Evolutionary conservation across 2,329 filamentous ascomycete genomes (phyloP).

Genomic region (Talaromyces sp.): DNA sequence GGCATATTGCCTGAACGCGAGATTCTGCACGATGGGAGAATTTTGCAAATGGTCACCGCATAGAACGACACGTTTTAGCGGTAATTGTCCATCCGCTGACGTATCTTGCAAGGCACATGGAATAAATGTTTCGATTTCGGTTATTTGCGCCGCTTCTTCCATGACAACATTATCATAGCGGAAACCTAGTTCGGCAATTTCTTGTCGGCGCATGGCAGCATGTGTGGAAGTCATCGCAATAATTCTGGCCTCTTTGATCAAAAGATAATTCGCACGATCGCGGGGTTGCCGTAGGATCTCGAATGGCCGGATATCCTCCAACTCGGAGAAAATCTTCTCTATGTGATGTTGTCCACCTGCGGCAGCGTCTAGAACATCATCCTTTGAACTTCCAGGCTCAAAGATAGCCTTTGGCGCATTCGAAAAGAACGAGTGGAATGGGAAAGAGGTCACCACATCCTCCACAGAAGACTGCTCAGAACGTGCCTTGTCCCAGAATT

Average conservation of each 20-base stretch:
- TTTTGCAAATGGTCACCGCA: constrained; percentile 97
- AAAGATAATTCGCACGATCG: constrained; percentile 92
- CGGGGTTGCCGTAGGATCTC: constrained; percentile 84
- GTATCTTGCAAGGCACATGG: constrained; percentile 87
- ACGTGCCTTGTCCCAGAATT: constrained; percentile 65
- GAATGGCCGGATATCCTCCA: constrained; percentile 90
- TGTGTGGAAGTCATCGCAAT: constrained; percentile 99
- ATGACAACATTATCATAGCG: constrained; percentile 97
- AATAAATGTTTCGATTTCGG: constrained; percentile 94
- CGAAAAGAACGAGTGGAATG: constrained; percentile 82
- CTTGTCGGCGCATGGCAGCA: constrained; percentile 85
- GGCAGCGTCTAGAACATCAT: constrained; percentile 67
- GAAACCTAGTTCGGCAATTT: constrained; percentile 89
- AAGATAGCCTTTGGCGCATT: constrained; percentile 85
- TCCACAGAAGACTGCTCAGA: constrained; percentile 52
- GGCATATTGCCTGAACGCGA: constrained; percentile 89
- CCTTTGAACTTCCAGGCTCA: constrained; percentile 58
- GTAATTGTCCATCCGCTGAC: constrained; percentile 63
- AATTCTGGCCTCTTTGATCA: constrained; percentile 93
- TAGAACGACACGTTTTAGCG: constrained; percentile 80
- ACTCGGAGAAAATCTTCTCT: constrained; percentile 80
- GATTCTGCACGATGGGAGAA: constrained; percentile 88
- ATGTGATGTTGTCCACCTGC: constrained; percentile 86
- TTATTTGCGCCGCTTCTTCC: constrained; percentile 98
- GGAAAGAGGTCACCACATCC: constrained; percentile 69